phyloP scores from a whole-genome alignment of 176 grass and related monocot species.

The Tuctoria greenei region DNA sequence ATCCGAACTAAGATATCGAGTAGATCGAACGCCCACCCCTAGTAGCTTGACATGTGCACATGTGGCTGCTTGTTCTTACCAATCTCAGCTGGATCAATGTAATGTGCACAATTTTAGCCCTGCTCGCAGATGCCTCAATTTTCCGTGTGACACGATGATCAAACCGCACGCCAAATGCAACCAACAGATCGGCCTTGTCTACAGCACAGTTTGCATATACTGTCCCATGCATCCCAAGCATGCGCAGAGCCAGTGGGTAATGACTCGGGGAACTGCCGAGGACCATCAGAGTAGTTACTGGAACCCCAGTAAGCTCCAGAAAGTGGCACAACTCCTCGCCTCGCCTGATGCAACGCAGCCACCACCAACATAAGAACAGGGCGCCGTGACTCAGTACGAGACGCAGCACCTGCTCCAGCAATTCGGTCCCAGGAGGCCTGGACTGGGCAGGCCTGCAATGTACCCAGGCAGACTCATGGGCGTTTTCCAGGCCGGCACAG shows the following conservation, averaged over 20 bases:
- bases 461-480: constrained; percentile 67
- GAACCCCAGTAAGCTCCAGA: constrained; percentile 74
- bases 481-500: no score
- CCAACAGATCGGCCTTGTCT: constrained; percentile 87
- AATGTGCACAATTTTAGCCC: constrained; percentile 95
- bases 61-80: constrained; percentile 99
- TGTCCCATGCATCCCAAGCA: constrained; percentile 97
- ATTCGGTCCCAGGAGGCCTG: constrained; percentile 40
- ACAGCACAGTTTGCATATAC: constrained; percentile 92
- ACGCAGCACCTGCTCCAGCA: constrained; percentile 84
- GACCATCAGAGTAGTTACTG: constrained; percentile 89
- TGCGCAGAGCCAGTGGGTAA: constrained; percentile 63
- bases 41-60: constrained; percentile 70
- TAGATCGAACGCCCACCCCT: no score
- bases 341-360: constrained; percentile 72
- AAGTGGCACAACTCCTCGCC: constrained; percentile 74
- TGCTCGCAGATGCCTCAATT: constrained; percentile 91
- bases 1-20: no score
- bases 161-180: constrained; percentile 93
- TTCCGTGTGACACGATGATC: constrained; percentile 97
- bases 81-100: constrained; percentile 97
- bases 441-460: constrained; percentile 76
- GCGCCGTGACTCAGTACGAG: constrained; percentile 60
- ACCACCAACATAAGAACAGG: constrained; percentile 88
- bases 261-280: constrained; percentile 81